Base-by-base conservation (phyloP, 768 basidiomycete genomes). In the Lentinus brumalis region DNA sequence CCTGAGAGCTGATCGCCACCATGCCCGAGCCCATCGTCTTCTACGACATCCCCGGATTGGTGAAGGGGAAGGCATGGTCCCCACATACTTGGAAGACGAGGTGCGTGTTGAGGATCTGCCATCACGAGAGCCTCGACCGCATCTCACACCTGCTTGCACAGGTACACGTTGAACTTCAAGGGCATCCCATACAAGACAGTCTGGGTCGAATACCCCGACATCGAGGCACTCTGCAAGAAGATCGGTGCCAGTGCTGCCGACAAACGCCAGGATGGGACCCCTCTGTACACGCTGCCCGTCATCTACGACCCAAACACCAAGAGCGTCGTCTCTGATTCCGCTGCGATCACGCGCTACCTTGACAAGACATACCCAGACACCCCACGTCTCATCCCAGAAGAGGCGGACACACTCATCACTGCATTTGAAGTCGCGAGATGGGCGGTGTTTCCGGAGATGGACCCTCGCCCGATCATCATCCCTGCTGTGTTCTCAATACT, bases 161-260 rank as follows among this genome's bases (percentile, higher is more conserved):
- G 67, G 15, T 64, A 57, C 54, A 74, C 75, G 5, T 65, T 79
- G 50, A 78, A 79, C 61, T 73, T 73, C 68, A 81, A 82, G 61
- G 67, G 68, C 26, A 44, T 79, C 16, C 67, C 77, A 1, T 80
- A 80, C 71, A 77, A 72, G 60, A 84, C 82, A 5, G 74, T 77
- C 49, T 82, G 80, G 78, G 66, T 84, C 59, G 83, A 84, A 56
- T 81, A 77, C 60, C 79, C 79, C 2, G 80, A 85, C 53, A 80
- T 87, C 52, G 76, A 71, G 54, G 26, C 50, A 1, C 65, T 69
- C 47, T 70, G 70, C 67, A 73, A 72, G 56, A 69, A 76, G 50
- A 59, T 78, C 26, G 76, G 77, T 0, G 76, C 78, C 2, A 59
- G 66, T 0, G 76, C 80, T 5, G 79, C 76, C 0, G 53, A 49